A percentile compares a stretch with the other conserved stretches of the same genome.
Conservation (phyloP, 805 yeast genomes). For the Yarrowia deformans region DNA sequence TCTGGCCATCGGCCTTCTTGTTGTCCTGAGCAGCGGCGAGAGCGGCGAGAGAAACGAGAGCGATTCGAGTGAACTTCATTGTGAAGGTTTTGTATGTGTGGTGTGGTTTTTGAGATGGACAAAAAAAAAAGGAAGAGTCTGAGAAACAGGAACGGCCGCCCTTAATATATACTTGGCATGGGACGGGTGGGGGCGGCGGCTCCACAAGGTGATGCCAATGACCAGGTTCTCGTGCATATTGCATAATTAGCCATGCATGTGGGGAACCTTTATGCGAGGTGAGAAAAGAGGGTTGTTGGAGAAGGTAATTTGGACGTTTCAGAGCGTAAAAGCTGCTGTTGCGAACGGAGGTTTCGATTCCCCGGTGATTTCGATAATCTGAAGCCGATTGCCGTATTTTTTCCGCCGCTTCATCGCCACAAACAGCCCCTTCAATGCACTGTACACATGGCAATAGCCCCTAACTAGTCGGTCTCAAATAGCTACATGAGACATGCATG, state of each 20-base stretch:
- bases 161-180: constrained; percentile 7
- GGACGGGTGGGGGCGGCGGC: background rate
- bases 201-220: background rate
- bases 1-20: constrained; percentile 35
- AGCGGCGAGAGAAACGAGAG: constrained; percentile 38
- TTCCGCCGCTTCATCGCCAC: background rate
- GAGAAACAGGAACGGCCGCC: background rate
- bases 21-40: constrained; percentile 29
- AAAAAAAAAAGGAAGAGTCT: too few species aligned
- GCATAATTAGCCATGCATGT: constrained; percentile 31
- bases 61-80: constrained; percentile 42
- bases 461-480: constrained; percentile 23
- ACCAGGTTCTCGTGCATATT: constrained; percentile 22
- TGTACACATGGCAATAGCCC: constrained; percentile 12
- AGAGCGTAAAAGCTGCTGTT: background rate
- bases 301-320: background rate
- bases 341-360: background rate
- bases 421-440: background rate
- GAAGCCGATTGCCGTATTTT: background rate
- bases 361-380: too few species aligned
- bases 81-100: background rate
- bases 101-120: background rate
- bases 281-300: background rate
- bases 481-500: constrained; percentile 28
- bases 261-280: constrained; percentile 21